Evolutionary conservation across 352 stramenopile genomes (phyloP).

Genomic region (Phytophthora constricta): DNA sequence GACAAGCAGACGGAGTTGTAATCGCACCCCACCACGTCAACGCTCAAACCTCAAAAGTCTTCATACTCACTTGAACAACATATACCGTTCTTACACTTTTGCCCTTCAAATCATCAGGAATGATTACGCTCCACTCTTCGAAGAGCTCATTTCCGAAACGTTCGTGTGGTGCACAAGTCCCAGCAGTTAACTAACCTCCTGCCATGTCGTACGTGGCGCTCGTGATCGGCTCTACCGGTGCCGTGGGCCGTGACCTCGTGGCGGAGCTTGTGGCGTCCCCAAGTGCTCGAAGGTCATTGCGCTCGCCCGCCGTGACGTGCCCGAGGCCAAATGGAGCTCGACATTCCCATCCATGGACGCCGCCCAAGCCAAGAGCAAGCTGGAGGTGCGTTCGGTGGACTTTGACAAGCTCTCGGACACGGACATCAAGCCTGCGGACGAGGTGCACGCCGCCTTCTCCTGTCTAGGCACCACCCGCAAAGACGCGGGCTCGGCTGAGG

Average conservation of each 20-base stretch:
- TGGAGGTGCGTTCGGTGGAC: slow-evolving; percentile 64
- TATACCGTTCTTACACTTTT: background rate
- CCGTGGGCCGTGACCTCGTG: slow-evolving; percentile 76
- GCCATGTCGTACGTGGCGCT: slow-evolving; percentile 60
- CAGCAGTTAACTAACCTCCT: too few species aligned
- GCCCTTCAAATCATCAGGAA: background rate
- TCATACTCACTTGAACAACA: background rate
- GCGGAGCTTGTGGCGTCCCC: slow-evolving; percentile 64
- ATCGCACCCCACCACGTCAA: background rate
- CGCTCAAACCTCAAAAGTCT: slow-evolving; percentile 3
- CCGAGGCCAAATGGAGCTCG: slow-evolving; percentile 43
- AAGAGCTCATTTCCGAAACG: slow-evolving; percentile 20
- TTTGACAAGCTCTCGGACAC: slow-evolving; percentile 57
- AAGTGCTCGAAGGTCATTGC: slow-evolving; percentile 78
- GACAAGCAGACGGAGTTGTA: slow-evolving; percentile 29
- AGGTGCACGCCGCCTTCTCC: slow-evolving; percentile 72
- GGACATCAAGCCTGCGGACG: slow-evolving; percentile 42
- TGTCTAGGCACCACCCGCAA: slow-evolving; percentile 79
- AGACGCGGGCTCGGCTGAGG: slow-evolving; percentile 67
- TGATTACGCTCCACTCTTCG: slow-evolving; percentile 11
- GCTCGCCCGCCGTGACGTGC: slow-evolving; percentile 66
- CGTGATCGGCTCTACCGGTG: slow-evolving; percentile 76
- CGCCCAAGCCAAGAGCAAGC: slow-evolving; percentile 48
- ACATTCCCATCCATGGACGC: slow-evolving; percentile 63
- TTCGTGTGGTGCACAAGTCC: background rate